Percentiles rank a stretch among this genome's conserved stretches.
These are phyloP conservation scores for Venturiaceae sp. DNA, from an alignment of 2,329 filamentous ascomycete species.

Conservation along the genomic window DNA sequence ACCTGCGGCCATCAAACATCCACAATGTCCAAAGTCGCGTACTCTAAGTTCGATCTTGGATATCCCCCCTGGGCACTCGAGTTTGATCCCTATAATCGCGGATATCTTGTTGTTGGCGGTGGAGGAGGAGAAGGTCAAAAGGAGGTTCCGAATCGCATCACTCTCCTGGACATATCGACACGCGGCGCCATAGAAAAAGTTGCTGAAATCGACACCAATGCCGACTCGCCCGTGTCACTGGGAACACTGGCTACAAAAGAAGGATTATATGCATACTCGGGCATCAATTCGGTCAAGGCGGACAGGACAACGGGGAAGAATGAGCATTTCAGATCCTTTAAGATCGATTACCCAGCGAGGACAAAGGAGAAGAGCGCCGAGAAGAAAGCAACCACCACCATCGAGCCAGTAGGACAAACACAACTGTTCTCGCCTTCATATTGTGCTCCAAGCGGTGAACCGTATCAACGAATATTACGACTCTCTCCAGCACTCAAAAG, in stretches of 20 bases:
- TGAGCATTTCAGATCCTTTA: constrained; percentile 71
- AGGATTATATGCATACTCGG: constrained; percentile 52
- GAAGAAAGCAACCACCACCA: constrained; percentile 25
- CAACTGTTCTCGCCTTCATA: constrained; percentile 37
- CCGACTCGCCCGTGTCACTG: constrained; percentile 82
- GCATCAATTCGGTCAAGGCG: constrained; percentile 70
- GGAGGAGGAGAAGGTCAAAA: constrained; percentile 64
- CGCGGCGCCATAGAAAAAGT: constrained; percentile 52
- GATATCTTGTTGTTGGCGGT: constrained; percentile 70
- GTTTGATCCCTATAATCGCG: constrained; percentile 73
- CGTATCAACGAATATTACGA: constrained; percentile 49
- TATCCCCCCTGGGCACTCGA: constrained; percentile 84
- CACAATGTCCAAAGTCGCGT: constrained; percentile 19
- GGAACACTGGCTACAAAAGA: constrained; percentile 55
- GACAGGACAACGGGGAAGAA: constrained; percentile 70
- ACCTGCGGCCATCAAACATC: not conserved
- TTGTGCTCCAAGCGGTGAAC: constrained; percentile 38
- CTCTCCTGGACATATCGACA: constrained; percentile 62
- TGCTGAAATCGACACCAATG: constrained; percentile 70
- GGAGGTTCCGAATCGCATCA: constrained; percentile 40
- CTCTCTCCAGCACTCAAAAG: constrained; percentile 42
- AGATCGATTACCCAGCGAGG: constrained; percentile 44
- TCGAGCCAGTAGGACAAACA: constrained; percentile 37
- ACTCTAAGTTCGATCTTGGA: constrained; percentile 57
- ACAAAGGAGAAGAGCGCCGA: constrained; percentile 17